These are phyloP conservation scores for Trichopus zeylanicus DNA, from an alignment of 116 monocot genomes.

Conservation along the genomic window DNA sequence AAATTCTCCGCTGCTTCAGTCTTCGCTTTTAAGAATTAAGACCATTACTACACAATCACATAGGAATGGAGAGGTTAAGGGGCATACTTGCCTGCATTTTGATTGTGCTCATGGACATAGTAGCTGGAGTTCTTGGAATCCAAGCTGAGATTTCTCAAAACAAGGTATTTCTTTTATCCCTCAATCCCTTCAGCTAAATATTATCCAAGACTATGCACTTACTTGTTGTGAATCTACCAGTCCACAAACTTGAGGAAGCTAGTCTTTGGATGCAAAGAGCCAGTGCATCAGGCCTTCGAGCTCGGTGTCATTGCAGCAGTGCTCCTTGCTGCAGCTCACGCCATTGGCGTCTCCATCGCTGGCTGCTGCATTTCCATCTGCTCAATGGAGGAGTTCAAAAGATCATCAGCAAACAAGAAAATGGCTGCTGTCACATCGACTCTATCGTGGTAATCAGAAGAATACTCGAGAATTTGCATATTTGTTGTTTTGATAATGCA, in stretches of 20 bases:
- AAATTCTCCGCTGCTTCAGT: no score
- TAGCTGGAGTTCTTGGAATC: conserved; percentile 45
- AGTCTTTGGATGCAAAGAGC: conserved; percentile 60
- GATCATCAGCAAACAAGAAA: conserved; percentile 29
- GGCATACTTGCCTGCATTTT: conserved; percentile 31
- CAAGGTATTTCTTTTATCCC: conserved; percentile 27
- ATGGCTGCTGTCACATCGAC: conserved; percentile 20
- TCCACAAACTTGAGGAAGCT: conserved; percentile 38
- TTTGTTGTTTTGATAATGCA: not conserved
- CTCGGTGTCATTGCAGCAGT: conserved; percentile 42
- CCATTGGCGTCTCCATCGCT: conserved; percentile 30
- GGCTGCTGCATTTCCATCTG: conserved; percentile 38
- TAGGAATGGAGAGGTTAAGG: conserved; percentile 36
- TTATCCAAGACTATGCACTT: not conserved
- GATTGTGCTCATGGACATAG: conserved; percentile 38
- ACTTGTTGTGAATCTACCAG: conserved; percentile 9
- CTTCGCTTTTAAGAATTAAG: no score
- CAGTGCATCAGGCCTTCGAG: conserved; percentile 39
- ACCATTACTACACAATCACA: no score
- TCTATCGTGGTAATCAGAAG: conserved; percentile 41
- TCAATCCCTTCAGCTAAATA: no score
- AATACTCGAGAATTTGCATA: not conserved
- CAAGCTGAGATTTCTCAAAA: conserved; percentile 51
- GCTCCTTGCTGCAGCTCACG: conserved; percentile 35
- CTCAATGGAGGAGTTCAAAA: conserved; percentile 8